A percentile compares a stretch with the other conserved stretches of the same genome.
Conservation (phyloP, 73 alveolate genomes). For the Symbiodinium pilosum region DNA sequence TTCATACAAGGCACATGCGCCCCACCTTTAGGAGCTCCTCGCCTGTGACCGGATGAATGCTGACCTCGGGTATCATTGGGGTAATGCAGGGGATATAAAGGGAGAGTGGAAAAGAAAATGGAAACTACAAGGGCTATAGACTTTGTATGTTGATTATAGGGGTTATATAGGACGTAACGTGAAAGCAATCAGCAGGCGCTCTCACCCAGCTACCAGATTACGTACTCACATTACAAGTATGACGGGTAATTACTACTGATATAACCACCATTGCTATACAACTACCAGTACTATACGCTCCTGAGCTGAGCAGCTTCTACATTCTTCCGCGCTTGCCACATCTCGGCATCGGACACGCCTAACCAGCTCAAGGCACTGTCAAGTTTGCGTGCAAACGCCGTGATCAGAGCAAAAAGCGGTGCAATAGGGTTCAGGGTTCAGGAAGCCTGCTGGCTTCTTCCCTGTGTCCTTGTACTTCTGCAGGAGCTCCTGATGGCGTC, state of each 20-base stretch:
- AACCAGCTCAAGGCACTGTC: too few relatives aligned
- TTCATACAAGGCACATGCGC: constrained; percentile 47
- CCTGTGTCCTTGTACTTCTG: constrained; percentile 63
- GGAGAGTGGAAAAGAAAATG: too few relatives aligned
- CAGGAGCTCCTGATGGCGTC: background rate
- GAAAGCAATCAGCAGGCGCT: too few relatives aligned
- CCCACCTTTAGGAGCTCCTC: constrained; percentile 70
- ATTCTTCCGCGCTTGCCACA: constrained; percentile 73
- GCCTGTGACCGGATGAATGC: constrained; percentile 86
- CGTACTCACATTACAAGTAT: too few relatives aligned
- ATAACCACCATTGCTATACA: too few relatives aligned
- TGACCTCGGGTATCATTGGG: background rate
- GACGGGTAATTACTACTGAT: too few relatives aligned
- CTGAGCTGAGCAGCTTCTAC: constrained; percentile 19
- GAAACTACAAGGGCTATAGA: too few relatives aligned
- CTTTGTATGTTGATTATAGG: too few relatives aligned
- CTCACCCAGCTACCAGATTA: too few relatives aligned
- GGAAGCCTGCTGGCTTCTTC: constrained; percentile 54
- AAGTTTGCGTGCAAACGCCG: too few relatives aligned
- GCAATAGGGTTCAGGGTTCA: background rate
- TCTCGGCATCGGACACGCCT: constrained; percentile 83
- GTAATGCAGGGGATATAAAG: background rate
- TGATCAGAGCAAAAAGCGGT: too few relatives aligned
- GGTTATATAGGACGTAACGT: too few relatives aligned
- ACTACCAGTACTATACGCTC: background rate